These are phyloP conservation scores for Phanerochaete carnosa DNA, from an alignment of 768 basidiomycete species.

Conservation along the genomic window DNA sequence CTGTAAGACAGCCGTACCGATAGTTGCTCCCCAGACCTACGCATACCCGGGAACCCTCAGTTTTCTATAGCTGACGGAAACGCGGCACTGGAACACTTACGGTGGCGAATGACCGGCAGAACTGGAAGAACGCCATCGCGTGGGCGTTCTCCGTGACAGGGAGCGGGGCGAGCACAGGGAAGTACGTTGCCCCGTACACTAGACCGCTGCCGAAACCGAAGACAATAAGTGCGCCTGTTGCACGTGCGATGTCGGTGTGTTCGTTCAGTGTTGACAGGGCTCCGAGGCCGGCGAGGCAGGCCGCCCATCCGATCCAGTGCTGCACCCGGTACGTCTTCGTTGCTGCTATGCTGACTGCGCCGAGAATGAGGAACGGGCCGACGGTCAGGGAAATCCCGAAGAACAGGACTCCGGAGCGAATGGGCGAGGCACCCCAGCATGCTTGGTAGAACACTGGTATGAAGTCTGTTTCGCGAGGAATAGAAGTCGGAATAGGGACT, in stretches of 20 bases:
- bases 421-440: constrained; percentile 6
- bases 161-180: constrained; percentile 30
- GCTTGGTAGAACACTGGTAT: constrained; percentile 4
- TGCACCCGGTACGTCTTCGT: constrained; percentile 1
- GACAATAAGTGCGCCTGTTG: constrained; percentile 4
- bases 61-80: neutral
- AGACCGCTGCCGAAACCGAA: constrained; percentile 26
- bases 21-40: constrained; percentile 5
- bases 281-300: neutral
- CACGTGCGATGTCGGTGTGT: constrained; percentile 4
- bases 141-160: constrained; percentile 25
- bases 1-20: constrained; percentile 8
- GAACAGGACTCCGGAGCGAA: neutral
- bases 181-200: constrained; percentile 21
- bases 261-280: neutral
- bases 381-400: neutral
- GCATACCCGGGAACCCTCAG: neutral
- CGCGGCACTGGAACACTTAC: constrained; percentile 1
- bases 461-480: constrained; percentile 4
- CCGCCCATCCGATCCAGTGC: constrained; percentile 2
- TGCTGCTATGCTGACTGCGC: neutral
- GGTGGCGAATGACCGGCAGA: constrained; percentile 12
- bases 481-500: neutral
- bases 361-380: neutral
- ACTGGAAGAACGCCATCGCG: constrained; percentile 25